phyloP scores from a whole-genome alignment of 2,329 filamentous ascomycete genomes.

The Exophiala xenobiotica region DNA sequence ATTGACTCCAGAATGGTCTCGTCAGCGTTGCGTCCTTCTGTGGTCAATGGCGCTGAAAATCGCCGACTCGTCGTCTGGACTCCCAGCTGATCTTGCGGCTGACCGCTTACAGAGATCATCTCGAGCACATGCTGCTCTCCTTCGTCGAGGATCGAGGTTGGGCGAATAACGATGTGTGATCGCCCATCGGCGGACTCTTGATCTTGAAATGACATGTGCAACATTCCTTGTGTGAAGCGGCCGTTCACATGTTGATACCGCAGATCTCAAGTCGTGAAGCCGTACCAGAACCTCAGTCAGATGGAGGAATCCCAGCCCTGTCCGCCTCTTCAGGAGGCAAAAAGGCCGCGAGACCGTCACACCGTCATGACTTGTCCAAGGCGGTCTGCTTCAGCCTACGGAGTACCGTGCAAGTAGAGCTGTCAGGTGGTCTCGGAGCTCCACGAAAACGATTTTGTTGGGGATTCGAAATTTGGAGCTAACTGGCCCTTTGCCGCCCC shows the following conservation, averaged over 20 bases:
- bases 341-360: no score
- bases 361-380: no score
- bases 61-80: no score
- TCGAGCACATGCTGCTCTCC: conserved; percentile 6
- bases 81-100: neutral
- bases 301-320: no score
- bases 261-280: neutral
- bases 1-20: no score
- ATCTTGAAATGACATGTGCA: conserved; percentile 13
- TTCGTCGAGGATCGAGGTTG: neutral
- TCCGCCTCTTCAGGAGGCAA: no score
- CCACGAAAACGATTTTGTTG: conserved; percentile 22
- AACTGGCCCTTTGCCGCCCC: neutral
- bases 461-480: conserved; percentile 17
- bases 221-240: neutral
- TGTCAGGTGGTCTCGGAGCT: conserved; percentile 10
- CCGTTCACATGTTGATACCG: neutral
- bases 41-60: neutral
- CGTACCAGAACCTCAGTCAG: neutral
- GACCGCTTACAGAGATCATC: neutral
- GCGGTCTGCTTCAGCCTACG: neutral
- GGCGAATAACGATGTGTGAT: neutral
- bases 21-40: no score
- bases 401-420: no score
- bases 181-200: neutral